Percentiles rank a stretch among this genome's conserved stretches.
Conservation (phyloP, 2,329 filamentous ascomycete genomes). For the Fusarium torreyae region DNA sequence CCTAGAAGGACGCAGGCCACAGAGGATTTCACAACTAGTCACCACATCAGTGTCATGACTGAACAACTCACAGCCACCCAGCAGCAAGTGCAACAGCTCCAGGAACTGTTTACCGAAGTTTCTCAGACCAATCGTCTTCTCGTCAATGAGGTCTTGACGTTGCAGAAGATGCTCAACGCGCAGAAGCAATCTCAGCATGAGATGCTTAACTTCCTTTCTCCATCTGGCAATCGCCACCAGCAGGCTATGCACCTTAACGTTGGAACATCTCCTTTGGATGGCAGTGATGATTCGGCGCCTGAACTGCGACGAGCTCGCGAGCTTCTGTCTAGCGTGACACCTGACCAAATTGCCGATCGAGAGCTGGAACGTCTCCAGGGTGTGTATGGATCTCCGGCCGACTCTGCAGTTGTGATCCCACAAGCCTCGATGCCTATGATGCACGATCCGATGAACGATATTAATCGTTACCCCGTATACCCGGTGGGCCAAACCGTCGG, state of each 20-base stretch:
- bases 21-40: conserved; percentile 83
- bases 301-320: conserved; percentile 71
- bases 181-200: conserved; percentile 72
- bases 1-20: conserved; percentile 79
- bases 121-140: conserved; percentile 73
- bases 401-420: conserved; percentile 63
- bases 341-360: conserved; percentile 67
- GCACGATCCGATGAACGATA: conserved; percentile 70
- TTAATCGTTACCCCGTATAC: conserved; percentile 80
- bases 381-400: conserved; percentile 68
- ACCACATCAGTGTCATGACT: conserved; percentile 91
- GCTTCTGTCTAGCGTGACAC: conserved; percentile 66
- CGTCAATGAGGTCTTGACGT: conserved; percentile 71
- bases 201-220: conserved; percentile 68
- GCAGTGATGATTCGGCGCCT: conserved; percentile 63
- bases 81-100: conserved; percentile 89
- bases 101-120: conserved; percentile 87
- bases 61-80: conserved; percentile 91
- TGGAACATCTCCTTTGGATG: conserved; percentile 58
- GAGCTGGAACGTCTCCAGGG: conserved; percentile 71
- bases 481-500: conserved; percentile 91
- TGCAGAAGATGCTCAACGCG: conserved; percentile 73
- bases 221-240: conserved; percentile 59
- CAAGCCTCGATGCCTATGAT: conserved; percentile 63
- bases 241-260: conserved; percentile 55